A percentile compares a stretch with the other conserved stretches of the same genome.
Evolutionary conservation across 2,329 filamentous ascomycete species (phyloP).

Genomic region (Orbilia brochopaga): DNA sequence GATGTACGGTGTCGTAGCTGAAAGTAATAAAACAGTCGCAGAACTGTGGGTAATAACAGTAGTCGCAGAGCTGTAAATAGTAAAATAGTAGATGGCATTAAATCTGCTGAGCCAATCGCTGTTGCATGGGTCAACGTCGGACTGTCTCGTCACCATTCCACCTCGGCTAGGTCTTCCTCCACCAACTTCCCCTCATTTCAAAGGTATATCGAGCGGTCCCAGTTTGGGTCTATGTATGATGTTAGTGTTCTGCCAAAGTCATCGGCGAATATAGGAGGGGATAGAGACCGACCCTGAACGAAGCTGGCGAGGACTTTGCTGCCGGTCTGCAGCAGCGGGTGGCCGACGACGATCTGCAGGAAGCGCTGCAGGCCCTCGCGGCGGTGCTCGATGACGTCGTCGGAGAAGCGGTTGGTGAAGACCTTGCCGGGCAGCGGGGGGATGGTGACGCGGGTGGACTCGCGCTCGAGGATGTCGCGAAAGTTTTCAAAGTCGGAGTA

Average conservation of each 20-base stretch:
- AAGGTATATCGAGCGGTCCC: conserved; percentile 53
- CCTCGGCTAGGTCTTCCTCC: conserved; percentile 43
- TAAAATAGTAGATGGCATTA: too few species aligned
- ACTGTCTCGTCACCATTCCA: conserved; percentile 37
- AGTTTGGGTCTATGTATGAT: conserved; percentile 63
- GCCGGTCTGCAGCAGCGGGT: conserved; percentile 93
- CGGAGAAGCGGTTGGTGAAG: conserved; percentile 95
- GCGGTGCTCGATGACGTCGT: conserved; percentile 96
- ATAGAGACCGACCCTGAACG: conserved; percentile 76
- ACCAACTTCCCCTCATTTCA: conserved; percentile 48
- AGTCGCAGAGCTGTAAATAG: too few species aligned
- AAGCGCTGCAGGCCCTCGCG: conserved; percentile 92
- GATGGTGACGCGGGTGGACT: conserved; percentile 91
- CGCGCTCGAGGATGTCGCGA: conserved; percentile 94
- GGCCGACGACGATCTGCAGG: conserved; percentile 94
- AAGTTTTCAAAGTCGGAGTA: conserved; percentile 99
- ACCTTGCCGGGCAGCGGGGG: conserved; percentile 95
- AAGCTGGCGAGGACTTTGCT: conserved; percentile 96
- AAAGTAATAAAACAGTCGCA: too few species aligned
- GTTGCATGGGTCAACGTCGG: too few species aligned
- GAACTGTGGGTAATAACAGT: too few species aligned
- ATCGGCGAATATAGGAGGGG: too few species aligned
- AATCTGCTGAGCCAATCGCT: too few species aligned
- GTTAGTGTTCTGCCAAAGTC: too few species aligned
- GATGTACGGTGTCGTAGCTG: too few species aligned